A percentile compares a stretch with the other conserved stretches of the same genome.
Evolutionary conservation across 2,329 filamentous ascomycete species (phyloP).

Genomic region (Mollisiaceae sp.): DNA sequence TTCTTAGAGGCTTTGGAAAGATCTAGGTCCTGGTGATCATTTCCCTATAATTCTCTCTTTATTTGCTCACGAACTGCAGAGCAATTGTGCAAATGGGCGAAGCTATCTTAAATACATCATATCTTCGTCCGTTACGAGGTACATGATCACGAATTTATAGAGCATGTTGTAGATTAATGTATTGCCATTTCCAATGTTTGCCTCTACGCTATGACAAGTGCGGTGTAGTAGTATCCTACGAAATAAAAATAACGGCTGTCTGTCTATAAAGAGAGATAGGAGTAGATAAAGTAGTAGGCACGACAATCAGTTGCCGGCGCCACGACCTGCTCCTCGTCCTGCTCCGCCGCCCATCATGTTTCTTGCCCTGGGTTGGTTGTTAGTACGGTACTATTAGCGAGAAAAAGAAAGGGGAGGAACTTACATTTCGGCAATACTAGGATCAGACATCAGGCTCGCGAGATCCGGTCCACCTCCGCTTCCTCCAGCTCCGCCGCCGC

Average conservation of each 20-base stretch:
- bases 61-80: no score
- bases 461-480: conserved; percentile 89
- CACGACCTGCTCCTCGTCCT: conserved; percentile 36
- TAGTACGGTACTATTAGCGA: conserved; percentile 16
- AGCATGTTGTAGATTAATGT: neutral
- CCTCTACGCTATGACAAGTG: neutral
- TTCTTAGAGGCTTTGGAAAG: no score
- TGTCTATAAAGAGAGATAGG: neutral
- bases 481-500: conserved; percentile 50
- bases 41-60: no score
- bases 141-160: neutral
- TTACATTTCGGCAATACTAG: conserved; percentile 91
- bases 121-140: no score
- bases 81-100: no score
- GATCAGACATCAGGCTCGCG: conserved; percentile 85
- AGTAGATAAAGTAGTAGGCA: neutral
- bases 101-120: no score
- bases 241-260: neutral
- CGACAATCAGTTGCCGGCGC: conserved; percentile 7
- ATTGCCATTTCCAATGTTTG: neutral
- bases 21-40: no score
- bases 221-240: neutral
- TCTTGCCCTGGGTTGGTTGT: conserved; percentile 52
- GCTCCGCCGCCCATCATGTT: conserved; percentile 65
- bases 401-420: conserved; percentile 45